Conservation (phyloP, 1,139 yeast species). For the Geotrichum cucujoidarum region DNA sequence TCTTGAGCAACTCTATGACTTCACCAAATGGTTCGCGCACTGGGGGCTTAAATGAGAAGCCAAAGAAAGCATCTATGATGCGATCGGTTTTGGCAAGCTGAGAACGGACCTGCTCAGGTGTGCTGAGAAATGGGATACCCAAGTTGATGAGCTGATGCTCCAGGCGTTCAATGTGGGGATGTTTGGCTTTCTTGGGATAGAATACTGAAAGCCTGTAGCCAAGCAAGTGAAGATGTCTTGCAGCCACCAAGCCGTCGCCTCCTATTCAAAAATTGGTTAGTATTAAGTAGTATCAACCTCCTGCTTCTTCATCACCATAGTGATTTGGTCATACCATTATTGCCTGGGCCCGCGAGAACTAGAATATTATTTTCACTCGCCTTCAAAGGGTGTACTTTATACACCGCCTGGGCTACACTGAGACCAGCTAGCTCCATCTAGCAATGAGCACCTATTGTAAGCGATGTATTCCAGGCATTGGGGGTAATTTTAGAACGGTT, state of each 20-base stretch:
- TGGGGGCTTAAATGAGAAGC: slow-evolving; percentile 90
- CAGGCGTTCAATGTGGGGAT: slow-evolving; percentile 40
- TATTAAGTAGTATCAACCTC: too few relatives aligned
- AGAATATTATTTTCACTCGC: slow-evolving; percentile 47
- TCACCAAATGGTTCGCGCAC: slow-evolving; percentile 71
- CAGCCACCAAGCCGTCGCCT: slow-evolving; percentile 95
- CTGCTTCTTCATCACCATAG: too few relatives aligned
- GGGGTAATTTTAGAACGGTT: too few relatives aligned
- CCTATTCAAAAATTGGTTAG: slow-evolving; percentile 32
- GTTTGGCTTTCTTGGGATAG: slow-evolving; percentile 40
- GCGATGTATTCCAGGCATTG: too few relatives aligned
- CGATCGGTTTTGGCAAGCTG: slow-evolving; percentile 38
- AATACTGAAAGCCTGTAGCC: slow-evolving; percentile 67
- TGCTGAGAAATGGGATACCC: slow-evolving; percentile 43
- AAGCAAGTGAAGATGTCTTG: slow-evolving; percentile 78
- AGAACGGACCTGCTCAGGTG: slow-evolving; percentile 35
- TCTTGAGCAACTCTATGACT: slow-evolving; percentile 48
- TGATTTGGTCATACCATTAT: slow-evolving; percentile 70
- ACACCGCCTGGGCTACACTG: slow-evolving; percentile 85
- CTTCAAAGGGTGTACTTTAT: slow-evolving; percentile 50
- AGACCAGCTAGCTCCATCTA: slow-evolving; percentile 95
- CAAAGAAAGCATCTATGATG: slow-evolving; percentile 81
- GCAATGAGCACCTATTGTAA: too few relatives aligned
- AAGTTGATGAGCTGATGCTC: slow-evolving; percentile 57
- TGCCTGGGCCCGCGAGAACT: slow-evolving; percentile 89